Base-by-base conservation (phyloP, 768 basidiomycete genomes). In the Rhodotorula toruloides region DNA sequence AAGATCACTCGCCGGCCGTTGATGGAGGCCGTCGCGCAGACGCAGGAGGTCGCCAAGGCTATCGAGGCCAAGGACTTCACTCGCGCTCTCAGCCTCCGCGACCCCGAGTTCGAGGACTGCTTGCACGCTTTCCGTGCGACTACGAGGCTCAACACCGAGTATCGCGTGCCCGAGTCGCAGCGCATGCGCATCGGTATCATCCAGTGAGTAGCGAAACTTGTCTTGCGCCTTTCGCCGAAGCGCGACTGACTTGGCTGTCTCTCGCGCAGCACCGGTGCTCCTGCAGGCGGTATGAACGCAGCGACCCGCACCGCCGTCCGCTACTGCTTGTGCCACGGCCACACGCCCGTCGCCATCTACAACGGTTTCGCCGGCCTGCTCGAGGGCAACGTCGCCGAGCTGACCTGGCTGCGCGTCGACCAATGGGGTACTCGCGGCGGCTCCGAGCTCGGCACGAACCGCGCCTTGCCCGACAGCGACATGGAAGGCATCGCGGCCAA, bases 231-330 rank as follows among this genome's bases (percentile, higher is more conserved):
- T 14, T 36, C 10, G 9, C 10, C 34, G 49, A 27, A 34, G 21
- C 36, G 25, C 32, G 4, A 27, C 34, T 31, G 19, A 17, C 22
- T 17, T 11, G 21, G 22, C 5, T 52, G 19, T 54, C 52, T 31
- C 29, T 4, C 27, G 0, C 36, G 14, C 71, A 94, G 92, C 75
- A 86, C 92, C 75, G 94, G 96, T 56, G 96, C 96, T 1, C 94
- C 96, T 9, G 96, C 96, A 4, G 94, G 94, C 52, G 96, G 96
- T 14, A 97, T 98, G 91, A 98, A 98, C 76, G 93, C 96, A 3
- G 96, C 94, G 0, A 96, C 91, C 1, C 88, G 94, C 47, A 87
- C 92, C 34, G 91, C 90, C 11, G 91, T 89, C 29, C 87, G 96
- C 17, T 97, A 91, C 80, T 97, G 92, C 85, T 59, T 71, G 22